phyloP scores from a whole-genome alignment of 768 basidiomycete species.

The Mrakia frigida region DNA sequence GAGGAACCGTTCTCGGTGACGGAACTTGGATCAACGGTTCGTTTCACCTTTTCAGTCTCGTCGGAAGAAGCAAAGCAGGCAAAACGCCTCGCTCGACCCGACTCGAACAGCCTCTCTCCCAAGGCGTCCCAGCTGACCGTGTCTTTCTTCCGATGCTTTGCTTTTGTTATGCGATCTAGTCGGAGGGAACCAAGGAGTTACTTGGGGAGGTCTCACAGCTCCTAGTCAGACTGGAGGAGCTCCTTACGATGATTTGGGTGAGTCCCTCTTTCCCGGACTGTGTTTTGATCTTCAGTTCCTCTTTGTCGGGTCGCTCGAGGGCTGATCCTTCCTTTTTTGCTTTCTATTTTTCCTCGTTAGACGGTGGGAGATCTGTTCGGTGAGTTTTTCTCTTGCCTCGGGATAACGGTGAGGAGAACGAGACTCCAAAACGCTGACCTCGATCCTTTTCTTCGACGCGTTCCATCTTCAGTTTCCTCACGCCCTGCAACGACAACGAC shows the following conservation, averaged over 20 bases:
- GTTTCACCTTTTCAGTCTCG: not conserved
- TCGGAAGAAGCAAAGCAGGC: too few species aligned
- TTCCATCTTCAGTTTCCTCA: slow-evolving; percentile 51
- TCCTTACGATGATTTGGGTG: slow-evolving; percentile 65
- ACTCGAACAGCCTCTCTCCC: too few species aligned
- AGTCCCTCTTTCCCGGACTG: not conserved
- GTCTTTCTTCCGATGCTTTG: not conserved
- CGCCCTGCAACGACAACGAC: slow-evolving; percentile 63
- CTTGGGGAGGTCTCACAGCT: slow-evolving; percentile 52
- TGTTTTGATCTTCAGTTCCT: too few species aligned
- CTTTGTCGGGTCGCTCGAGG: not conserved
- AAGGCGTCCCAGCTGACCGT: not conserved
- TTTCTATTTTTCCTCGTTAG: not conserved
- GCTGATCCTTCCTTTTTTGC: not conserved
- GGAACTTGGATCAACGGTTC: slow-evolving; percentile 66
- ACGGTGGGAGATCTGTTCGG: slow-evolving; percentile 73
- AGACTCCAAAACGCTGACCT: not conserved
- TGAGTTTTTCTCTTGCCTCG: not conserved
- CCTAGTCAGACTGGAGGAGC: slow-evolving; percentile 47
- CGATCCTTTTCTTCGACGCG: not conserved
- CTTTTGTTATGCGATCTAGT: slow-evolving; percentile 40
- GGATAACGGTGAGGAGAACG: not conserved
- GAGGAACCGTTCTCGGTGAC: slow-evolving; percentile 61
- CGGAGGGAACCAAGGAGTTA: slow-evolving; percentile 67
- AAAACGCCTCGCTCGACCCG: too few species aligned